Evolutionary conservation across 2,329 filamentous ascomycete species (phyloP).

Genomic region (Diplodia scrobiculata): DNA sequence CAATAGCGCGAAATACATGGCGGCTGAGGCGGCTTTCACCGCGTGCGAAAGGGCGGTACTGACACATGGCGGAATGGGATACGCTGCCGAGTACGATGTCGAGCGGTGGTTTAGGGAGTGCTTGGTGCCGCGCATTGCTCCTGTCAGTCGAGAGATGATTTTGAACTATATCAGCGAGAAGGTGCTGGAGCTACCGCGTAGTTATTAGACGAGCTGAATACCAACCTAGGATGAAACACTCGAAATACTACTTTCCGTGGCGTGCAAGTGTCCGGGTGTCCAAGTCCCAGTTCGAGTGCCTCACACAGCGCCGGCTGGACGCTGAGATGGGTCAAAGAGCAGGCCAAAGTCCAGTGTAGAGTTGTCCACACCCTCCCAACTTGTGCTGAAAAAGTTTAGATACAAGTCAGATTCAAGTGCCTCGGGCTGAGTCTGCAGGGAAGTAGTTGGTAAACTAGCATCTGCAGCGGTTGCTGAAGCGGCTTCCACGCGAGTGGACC

Average conservation of each 20-base stretch:
- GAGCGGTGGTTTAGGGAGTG: slow-evolving; percentile 62
- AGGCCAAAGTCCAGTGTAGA: not conserved
- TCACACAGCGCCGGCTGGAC: not conserved
- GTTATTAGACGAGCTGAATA: slow-evolving; percentile 55
- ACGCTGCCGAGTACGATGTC: slow-evolving; percentile 64
- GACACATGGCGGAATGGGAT: slow-evolving; percentile 64
- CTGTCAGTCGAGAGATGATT: slow-evolving; percentile 70
- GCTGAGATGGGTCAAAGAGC: not conserved
- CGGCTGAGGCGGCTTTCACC: slow-evolving; percentile 62
- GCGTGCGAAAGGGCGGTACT: slow-evolving; percentile 61
- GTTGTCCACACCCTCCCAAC: not conserved
- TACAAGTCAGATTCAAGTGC: not conserved
- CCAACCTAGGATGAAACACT: not conserved
- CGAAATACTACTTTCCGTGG: too few species aligned
- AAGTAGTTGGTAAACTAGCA: not conserved
- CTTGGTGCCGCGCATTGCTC: slow-evolving; percentile 62
- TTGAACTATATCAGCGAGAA: slow-evolving; percentile 72
- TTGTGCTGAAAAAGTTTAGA: not conserved
- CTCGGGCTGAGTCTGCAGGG: not conserved
- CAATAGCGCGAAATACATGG: slow-evolving; percentile 61
- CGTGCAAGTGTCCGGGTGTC: too few species aligned
- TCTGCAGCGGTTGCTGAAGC: not conserved
- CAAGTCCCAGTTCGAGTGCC: too few species aligned
- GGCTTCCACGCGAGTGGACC: too few species aligned
- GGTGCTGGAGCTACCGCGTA: slow-evolving; percentile 66